Evolutionary conservation across 306 rosid genomes (phyloP), one percentile per base, ranked within the genome.

Genomic region (Begonia masoniana): DNA sequence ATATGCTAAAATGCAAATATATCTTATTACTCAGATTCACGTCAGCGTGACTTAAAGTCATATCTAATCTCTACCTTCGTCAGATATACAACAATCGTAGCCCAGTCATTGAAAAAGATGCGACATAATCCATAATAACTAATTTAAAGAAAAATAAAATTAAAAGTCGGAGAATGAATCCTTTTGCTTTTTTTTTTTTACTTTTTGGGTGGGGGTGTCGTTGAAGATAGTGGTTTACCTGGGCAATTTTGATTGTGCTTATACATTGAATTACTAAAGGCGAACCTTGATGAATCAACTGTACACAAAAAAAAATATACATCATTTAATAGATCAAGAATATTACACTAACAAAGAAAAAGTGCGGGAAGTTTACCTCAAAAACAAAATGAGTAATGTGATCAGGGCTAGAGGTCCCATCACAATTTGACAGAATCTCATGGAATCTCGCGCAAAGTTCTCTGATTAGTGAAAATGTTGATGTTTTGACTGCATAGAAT

Each of bases 241-340:
- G 97, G 15, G 92, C 95, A 58, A 91, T 82, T 66, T 85, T 91
- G 50, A 91, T 66, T 10, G 88, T 91, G 66, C 71, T 71, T 51
- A 85, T 77, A 76, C 97, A 82, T 41, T 78, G 71, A 10, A 83
- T 65, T 56, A 91, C 48, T 67, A 74, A 72, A 42, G 88, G 88
- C 19, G 88, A 71, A 56, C 81, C 62, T 48, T 76, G 67, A 58
- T 63, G 79, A 63, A 70, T 74, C 66, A 91, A 63, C 97, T 91
- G 91, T 16, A 73, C 21, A 72, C 10, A 61, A 58, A 10, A 17
- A 46, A 14, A 16, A 4, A 45, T 45, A 50, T 35, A 10, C 52
- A 51, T 17, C 4, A 10, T 61, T 52, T 9, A 43, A 46, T 8
- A 8, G 24, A 21, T 54, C 24, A 53, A 31, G 16, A 43, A 69